Conservation (phyloP, 768 basidiomycete genomes). For the Asterophora lycoperdoides region DNA sequence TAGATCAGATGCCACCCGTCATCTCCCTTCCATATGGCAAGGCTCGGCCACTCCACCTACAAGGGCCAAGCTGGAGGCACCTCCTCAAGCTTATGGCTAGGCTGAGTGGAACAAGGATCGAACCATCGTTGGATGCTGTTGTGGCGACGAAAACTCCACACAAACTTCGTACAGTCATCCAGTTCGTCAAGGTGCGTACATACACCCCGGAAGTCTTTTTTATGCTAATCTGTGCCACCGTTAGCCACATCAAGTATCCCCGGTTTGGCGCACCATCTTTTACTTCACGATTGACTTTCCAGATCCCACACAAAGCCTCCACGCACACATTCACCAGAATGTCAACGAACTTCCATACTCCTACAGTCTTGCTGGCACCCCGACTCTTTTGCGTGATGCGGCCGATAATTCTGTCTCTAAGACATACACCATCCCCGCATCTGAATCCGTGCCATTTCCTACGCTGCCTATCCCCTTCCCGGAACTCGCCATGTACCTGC, state of each 20-base stretch:
- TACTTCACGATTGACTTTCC: conserved; percentile 78
- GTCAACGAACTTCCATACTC: conserved; percentile 70
- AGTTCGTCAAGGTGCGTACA: conserved; percentile 66
- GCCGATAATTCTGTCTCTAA: conserved; percentile 62
- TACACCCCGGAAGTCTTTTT: background rate
- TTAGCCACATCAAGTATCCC: conserved; percentile 55
- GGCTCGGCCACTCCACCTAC: conserved; percentile 65
- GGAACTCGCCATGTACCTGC: conserved; percentile 70
- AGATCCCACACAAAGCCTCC: conserved; percentile 30
- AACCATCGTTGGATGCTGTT: conserved; percentile 66
- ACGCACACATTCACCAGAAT: conserved; percentile 28
- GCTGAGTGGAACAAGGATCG: conserved; percentile 63
- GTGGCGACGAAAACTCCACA: conserved; percentile 51
- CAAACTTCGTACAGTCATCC: conserved; percentile 68
- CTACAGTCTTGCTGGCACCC: conserved; percentile 56
- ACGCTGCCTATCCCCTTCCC: conserved; percentile 73
- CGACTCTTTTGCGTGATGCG: conserved; percentile 59
- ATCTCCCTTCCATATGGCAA: conserved; percentile 71
- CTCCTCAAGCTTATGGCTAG: conserved; percentile 72
- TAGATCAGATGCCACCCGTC: conserved; percentile 59
- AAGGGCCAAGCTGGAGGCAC: conserved; percentile 71
- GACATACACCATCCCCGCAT: conserved; percentile 67
- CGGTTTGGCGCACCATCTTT: conserved; percentile 69
- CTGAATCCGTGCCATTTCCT: conserved; percentile 56
- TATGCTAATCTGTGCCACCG: background rate